Base-by-base conservation (phyloP, 2,329 filamentous ascomycete genomes). In the Diaporthe destruens region DNA sequence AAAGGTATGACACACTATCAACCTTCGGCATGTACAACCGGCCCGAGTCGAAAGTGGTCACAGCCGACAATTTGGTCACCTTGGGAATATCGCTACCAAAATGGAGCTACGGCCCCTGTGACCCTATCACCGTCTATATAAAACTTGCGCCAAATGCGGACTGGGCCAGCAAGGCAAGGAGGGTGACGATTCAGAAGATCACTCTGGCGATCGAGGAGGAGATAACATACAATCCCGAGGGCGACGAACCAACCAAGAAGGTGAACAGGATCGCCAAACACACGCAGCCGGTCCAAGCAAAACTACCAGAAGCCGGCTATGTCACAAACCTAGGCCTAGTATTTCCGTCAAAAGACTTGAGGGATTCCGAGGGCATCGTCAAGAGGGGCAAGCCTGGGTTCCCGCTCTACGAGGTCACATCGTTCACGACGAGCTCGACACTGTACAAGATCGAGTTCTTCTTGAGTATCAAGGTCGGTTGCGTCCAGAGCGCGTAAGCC, bases 21-120 rank as follows among this genome's bases (percentile, higher is more conserved):
- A 98, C 96, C 1, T 99, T 99, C 84, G 96, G 96, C 83, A 98
- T 98, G 96, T 99, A 98, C 86, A 98, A 98, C 84, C 92, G 95
- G 70, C 96, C 95, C 20, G 96, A 98, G 82, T 93, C 93, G 73
- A 94, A 94, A 71, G 93, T 97, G 78, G 90, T 92, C 74, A 94
- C 95, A 42, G 91, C 93, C 67, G 96, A 98, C 84, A 96, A 97
- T 81, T 85, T 98, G 70, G 94, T 98, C 74, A 97, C 94, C 11
- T 86, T 98, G 70, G 94, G 94, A 57, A 97, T 98, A 77, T 97
- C 95, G 74, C 86, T 99, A 76, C 96, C 96, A 32, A 91, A 95
- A 75, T 98, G 96, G 95, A 98, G 95, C 75, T 99, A 98, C 81
- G 96, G 96, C 0, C 96, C 96, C 6, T 88, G 96, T 74, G 96